Percentiles rank a stretch among this genome's conserved stretches.
Conservation (phyloP, 352 stramenopile species). For the Thraustotheca clavata region DNA sequence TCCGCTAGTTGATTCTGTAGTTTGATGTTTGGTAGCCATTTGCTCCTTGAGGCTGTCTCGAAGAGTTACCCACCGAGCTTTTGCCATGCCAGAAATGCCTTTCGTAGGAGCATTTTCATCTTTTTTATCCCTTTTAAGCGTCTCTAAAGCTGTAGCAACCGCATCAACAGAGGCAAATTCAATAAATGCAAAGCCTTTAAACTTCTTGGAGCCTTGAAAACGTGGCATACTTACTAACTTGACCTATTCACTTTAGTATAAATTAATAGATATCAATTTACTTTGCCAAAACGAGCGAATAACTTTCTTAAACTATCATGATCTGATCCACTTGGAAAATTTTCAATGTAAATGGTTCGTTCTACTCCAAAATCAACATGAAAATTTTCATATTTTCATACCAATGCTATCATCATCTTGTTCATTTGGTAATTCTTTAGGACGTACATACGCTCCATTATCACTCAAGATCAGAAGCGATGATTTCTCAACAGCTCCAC, state of each 20-base stretch:
- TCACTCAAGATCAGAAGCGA: conserved; percentile 36
- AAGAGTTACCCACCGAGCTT: conserved; percentile 46
- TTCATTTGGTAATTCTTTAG: conserved; percentile 28
- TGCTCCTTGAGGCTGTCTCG: conserved; percentile 54
- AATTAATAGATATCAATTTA: conserved; percentile 7
- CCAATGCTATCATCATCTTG: conserved; percentile 28
- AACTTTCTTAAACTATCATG: conserved; percentile 54
- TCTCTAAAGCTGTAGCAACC: conserved; percentile 26
- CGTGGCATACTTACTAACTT: conserved; percentile 68
- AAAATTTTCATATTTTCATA: neutral
- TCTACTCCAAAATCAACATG: conserved; percentile 24
- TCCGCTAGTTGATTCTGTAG: neutral
- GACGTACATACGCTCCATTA: conserved; percentile 33
- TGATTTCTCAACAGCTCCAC: conserved; percentile 53
- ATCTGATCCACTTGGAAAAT: conserved; percentile 43
- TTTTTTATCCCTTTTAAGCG: conserved; percentile 21
- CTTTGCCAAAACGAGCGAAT: conserved; percentile 57
- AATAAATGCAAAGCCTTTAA: conserved; percentile 80
- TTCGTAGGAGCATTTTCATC: conserved; percentile 18
- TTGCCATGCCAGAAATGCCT: conserved; percentile 48
- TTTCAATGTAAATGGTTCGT: conserved; percentile 69
- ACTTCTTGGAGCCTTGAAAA: conserved; percentile 51
- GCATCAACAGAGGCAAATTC: conserved; percentile 44
- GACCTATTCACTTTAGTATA: conserved; percentile 24
- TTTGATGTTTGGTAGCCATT: conserved; percentile 14